A percentile compares a stretch with the other conserved stretches of the same genome.
Conservation (phyloP, 1,139 yeast genomes). For the Eremothecium sinecaudum region DNA sequence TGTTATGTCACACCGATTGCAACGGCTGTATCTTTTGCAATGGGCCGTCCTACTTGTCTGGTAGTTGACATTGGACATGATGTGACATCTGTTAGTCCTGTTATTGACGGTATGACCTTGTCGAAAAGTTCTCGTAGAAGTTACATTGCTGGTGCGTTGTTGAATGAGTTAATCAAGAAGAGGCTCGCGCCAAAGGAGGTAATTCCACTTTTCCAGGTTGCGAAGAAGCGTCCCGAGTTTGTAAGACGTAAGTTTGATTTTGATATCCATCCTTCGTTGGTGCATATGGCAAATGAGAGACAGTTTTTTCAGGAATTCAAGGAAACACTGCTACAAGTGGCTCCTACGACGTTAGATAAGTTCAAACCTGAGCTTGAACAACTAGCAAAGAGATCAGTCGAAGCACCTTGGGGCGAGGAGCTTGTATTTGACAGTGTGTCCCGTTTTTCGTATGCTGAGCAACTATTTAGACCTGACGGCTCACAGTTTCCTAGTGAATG, state of each 20-base stretch:
- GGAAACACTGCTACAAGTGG: conserved; percentile 46
- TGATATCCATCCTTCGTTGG: conserved; percentile 27
- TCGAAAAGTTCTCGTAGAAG: conserved; percentile 63
- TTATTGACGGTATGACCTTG: conserved; percentile 84
- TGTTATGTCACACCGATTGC: conserved; percentile 79
- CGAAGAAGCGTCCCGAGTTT: conserved; percentile 25
- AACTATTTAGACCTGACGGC: conserved; percentile 53
- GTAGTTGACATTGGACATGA: conserved; percentile 93
- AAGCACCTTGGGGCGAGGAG: conserved; percentile 65
- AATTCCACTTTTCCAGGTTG: conserved; percentile 27
- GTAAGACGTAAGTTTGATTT: conserved; percentile 27
- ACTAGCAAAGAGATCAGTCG: conserved; percentile 46
- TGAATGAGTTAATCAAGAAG: conserved; percentile 28
- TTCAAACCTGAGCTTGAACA: conserved; percentile 19
- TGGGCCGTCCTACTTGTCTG: conserved; percentile 86
- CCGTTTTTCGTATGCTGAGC: conserved; percentile 61
- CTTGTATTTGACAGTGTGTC: conserved; percentile 46
- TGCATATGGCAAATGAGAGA: conserved; percentile 23
- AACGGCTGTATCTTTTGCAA: conserved; percentile 84
- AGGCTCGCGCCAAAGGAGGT: conserved; percentile 25
- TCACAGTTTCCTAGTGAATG: conserved; percentile 35
- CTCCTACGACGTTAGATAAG: conserved; percentile 19
- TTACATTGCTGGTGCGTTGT: conserved; percentile 53
- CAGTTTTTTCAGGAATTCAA: conserved; percentile 51
- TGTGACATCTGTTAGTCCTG: conserved; percentile 77